Evolutionary conservation across 2,329 filamentous ascomycete species (phyloP).

Genomic region (Verticillium zaregamsianum): DNA sequence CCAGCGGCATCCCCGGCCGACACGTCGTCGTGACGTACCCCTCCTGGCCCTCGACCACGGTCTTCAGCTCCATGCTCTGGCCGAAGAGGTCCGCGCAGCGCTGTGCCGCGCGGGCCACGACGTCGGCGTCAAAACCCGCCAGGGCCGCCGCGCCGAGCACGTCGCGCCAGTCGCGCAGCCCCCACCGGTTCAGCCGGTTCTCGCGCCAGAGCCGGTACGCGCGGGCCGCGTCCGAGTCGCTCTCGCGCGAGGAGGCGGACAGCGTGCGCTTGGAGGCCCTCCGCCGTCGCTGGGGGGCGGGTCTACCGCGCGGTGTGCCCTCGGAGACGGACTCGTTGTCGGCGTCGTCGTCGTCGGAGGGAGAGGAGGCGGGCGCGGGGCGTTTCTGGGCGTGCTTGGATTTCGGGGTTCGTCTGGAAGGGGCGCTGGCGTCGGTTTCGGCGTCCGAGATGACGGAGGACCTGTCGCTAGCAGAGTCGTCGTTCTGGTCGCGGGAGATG

Average conservation of each 20-base stretch:
- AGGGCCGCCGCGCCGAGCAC: slow-evolving; percentile 75
- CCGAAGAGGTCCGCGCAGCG: slow-evolving; percentile 74
- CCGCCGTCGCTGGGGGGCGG: slow-evolving; percentile 9
- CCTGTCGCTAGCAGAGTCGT: slow-evolving; percentile 16
- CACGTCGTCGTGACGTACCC: not conserved
- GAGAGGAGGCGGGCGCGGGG: not conserved
- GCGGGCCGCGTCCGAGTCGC: not conserved
- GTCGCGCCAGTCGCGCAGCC: slow-evolving; percentile 76
- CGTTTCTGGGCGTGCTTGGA: not conserved
- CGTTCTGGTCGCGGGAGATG: slow-evolving; percentile 19
- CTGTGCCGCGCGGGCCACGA: slow-evolving; percentile 64
- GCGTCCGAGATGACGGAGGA: slow-evolving; percentile 9
- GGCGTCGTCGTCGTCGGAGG: not conserved
- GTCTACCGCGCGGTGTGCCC: not conserved
- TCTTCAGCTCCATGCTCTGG: slow-evolving; percentile 63
- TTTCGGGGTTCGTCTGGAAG: not conserved
- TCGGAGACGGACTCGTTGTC: not conserved
- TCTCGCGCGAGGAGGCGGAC: not conserved
- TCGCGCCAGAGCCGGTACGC: slow-evolving; percentile 7
- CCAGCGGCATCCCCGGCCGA: slow-evolving; percentile 8
- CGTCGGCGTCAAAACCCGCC: slow-evolving; percentile 61
- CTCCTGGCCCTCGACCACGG: slow-evolving; percentile 34
- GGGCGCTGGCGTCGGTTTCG: slow-evolving; percentile 4
- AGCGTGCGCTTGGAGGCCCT: slow-evolving; percentile 7
- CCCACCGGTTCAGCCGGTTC: slow-evolving; percentile 27